Evolutionary conservation across 495 filamentous ascomycete species (phyloP).

Genomic region (Hyphodiscus hymeniophilus): DNA sequence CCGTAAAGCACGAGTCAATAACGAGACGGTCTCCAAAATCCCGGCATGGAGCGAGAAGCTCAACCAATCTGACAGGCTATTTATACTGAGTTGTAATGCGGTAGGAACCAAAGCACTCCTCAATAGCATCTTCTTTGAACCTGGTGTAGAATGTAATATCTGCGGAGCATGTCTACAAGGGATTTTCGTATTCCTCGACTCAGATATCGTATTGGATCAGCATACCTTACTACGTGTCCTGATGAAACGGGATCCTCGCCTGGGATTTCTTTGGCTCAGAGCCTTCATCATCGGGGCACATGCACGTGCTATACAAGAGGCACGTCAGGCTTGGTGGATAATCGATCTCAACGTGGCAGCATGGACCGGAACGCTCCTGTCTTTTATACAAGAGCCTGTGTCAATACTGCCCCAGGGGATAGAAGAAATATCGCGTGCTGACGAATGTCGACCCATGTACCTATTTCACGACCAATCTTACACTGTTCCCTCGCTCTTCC

Average conservation of each 20-base stretch:
- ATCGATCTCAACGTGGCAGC: slow-evolving; percentile 16
- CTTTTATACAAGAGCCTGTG: slow-evolving; percentile 19
- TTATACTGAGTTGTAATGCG: slow-evolving; percentile 21
- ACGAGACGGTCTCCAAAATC: slow-evolving; percentile 7
- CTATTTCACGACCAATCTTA: slow-evolving; percentile 17
- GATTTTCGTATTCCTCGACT: slow-evolving; percentile 20
- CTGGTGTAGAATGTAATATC: slow-evolving; percentile 17
- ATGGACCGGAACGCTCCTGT: slow-evolving; percentile 20
- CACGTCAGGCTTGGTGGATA: slow-evolving; percentile 17
- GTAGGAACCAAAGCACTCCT: slow-evolving; percentile 16
- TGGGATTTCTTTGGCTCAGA: slow-evolving; percentile 18
- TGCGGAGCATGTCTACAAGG: slow-evolving; percentile 17
- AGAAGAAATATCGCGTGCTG: slow-evolving; percentile 15
- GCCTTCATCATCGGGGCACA: slow-evolving; percentile 18
- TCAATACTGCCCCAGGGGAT: slow-evolving; percentile 4
- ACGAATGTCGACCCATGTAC: slow-evolving; percentile 21
- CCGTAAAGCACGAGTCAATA: slow-evolving; percentile 8
- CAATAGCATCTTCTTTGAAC: slow-evolving; percentile 18
- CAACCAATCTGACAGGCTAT: slow-evolving; percentile 15
- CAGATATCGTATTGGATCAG: slow-evolving; percentile 11
- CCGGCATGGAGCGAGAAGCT: slow-evolving; percentile 13
- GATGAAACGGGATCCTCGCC: slow-evolving; percentile 14
- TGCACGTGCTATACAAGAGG: slow-evolving; percentile 11
- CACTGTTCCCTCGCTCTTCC: slow-evolving; percentile 18
- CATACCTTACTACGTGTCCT: slow-evolving; percentile 13